These are phyloP conservation scores for Talaromyces marneffei DNA, from an alignment of 2,329 filamentous ascomycete genomes.

Conservation along the genomic window DNA sequence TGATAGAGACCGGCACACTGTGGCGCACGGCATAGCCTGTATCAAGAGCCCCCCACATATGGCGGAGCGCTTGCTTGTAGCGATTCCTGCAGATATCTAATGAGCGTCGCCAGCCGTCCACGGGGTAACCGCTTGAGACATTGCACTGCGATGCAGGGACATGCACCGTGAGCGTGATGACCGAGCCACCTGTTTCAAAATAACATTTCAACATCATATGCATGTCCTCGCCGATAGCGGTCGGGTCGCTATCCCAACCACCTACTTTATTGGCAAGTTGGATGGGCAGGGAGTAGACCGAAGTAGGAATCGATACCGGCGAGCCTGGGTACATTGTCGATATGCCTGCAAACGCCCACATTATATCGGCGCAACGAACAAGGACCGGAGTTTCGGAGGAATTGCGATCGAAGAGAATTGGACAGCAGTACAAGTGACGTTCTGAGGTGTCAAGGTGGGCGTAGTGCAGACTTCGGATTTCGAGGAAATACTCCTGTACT, in stretches of 20 bases:
- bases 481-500: conserved; percentile 59
- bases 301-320: conserved; percentile 64
- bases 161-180: conserved; percentile 58
- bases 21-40: conserved; percentile 57
- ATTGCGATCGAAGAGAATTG: conserved; percentile 69
- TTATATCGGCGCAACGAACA: conserved; percentile 64
- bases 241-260: conserved; percentile 65
- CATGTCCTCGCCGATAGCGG: conserved; percentile 68
- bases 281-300: conserved; percentile 65
- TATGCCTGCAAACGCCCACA: conserved; percentile 66
- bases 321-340: conserved; percentile 62
- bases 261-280: conserved; percentile 61
- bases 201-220: conserved; percentile 77
- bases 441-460: conserved; percentile 33
- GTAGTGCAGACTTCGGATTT: conserved; percentile 59
- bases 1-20: not conserved
- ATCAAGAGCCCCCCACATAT: conserved; percentile 68
- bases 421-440: conserved; percentile 61
- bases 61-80: conserved; percentile 62
- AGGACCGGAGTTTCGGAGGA: conserved; percentile 61
- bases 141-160: conserved; percentile 69
- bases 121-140: conserved; percentile 45
- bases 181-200: conserved; percentile 64
- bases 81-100: conserved; percentile 55
- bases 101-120: conserved; percentile 35